Base-by-base conservation (phyloP, 192 early-diverging fungal species). In the Chytriomyces sp. region DNA sequence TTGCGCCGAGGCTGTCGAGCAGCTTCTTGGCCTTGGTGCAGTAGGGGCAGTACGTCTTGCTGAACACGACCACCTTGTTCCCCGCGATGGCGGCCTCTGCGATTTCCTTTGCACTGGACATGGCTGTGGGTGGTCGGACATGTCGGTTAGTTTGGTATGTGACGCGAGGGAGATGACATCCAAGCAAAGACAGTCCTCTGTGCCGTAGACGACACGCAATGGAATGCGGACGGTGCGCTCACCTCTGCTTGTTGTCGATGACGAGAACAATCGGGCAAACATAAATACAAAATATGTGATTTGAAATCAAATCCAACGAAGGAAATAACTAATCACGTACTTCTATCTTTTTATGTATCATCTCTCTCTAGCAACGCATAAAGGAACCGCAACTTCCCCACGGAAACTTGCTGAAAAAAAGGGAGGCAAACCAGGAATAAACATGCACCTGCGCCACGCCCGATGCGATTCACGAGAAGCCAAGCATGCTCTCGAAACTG, bases 31-130 rank as follows among this genome's bases (percentile, higher is more conserved):
- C 77, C 33, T 70, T 75, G 12, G 60, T 38, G 78, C 83, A 85
- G 79, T 85, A 85, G 5, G 83, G 83, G 75, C 83, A 85, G 76
- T 82, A 85, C 6, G 66, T 59, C 64, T 85, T 85, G 76, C 91
- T 90, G 81, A 94, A 94, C 49, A 95, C 87, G 33, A 69, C 38
- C 30, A 69, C 64, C 3, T 41, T 54, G 55, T 85, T 84, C 6
- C 66, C 63, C 72, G 91, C 90, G 59, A 92, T 91, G 17, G 67
- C 86, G 53, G 73, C 39, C 38, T 85, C 85, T 34, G 80, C 52
- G 1, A 79, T 79, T 38, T 70, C 61, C 17, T 57, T 60, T 56
- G 90, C 89, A 56, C 44, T 34, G n/a, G n/a, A n/a, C 63, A 62
- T 62, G 26, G 26, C 2, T 58, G 56, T 58, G 44, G 44, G 17